Percentiles rank a stretch among this genome's conserved stretches.
Conservation (phyloP, 352 stramenopile species). For the Saprolegnia parasitica region DNA sequence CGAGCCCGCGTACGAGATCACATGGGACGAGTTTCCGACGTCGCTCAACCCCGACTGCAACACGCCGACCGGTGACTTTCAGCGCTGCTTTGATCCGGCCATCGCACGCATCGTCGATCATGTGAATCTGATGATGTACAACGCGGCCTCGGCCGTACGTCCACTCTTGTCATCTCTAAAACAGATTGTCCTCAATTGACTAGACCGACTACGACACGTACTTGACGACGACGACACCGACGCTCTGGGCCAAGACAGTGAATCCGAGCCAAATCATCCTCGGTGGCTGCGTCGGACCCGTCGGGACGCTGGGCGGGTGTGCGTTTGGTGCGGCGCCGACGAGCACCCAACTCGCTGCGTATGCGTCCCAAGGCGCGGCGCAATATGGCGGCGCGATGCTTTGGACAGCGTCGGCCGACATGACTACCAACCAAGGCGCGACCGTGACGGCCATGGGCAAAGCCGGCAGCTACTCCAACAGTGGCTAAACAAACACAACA, state of each 20-base stretch:
- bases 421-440: neutral
- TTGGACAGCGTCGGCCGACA: conserved; percentile 23
- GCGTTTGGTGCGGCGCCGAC: conserved; percentile 16
- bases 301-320: conserved; percentile 21
- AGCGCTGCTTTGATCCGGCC: conserved; percentile 52
- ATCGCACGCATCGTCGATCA: conserved; percentile 65
- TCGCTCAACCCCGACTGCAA: conserved; percentile 13
- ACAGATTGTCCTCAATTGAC: neutral
- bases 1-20: conserved; percentile 51
- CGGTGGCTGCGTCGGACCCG: conserved; percentile 17
- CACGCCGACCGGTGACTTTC: conserved; percentile 33
- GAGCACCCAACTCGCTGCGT: neutral
- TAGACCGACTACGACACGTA: conserved; percentile 23
- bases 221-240: conserved; percentile 5
- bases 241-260: neutral
- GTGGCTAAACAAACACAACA: neutral
- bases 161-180: neutral
- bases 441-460: conserved; percentile 12
- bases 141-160: conserved; percentile 30
- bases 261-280: neutral
- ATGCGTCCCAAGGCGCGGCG: conserved; percentile 3
- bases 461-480: conserved; percentile 6
- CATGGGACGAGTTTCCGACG: conserved; percentile 29
- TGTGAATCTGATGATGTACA: conserved; percentile 85
- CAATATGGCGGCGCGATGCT: conserved; percentile 28